Evolutionary conservation across 108 stramenopile genomes (phyloP).

Genomic region (Fragilaria radians): DNA sequence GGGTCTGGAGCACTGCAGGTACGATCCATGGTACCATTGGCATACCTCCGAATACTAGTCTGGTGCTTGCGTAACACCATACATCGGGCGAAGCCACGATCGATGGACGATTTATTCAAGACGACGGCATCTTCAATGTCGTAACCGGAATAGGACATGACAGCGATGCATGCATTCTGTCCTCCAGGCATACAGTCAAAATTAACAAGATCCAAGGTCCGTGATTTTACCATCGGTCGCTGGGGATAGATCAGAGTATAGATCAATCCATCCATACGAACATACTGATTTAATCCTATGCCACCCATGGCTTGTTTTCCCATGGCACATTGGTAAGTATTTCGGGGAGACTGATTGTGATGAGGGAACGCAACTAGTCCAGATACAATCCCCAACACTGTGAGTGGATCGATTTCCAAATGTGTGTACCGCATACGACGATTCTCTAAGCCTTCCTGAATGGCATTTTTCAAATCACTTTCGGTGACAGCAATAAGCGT

Average conservation of each 20-base stretch:
- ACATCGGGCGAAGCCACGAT: slow-evolving; percentile 96
- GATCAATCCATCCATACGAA: slow-evolving; percentile 93
- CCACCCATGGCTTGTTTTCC: slow-evolving; percentile 99
- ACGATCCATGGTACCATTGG: slow-evolving; percentile 87
- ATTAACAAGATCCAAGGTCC: slow-evolving; percentile 91
- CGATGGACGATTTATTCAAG: slow-evolving; percentile 94
- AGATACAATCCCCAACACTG: slow-evolving; percentile 91
- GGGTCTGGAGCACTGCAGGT: slow-evolving; percentile 79
- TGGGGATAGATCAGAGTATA: slow-evolving; percentile 97
- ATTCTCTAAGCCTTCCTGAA: slow-evolving; percentile 36
- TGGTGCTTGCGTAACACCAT: slow-evolving; percentile 84
- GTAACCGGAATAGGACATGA: slow-evolving; percentile 99
- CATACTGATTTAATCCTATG: slow-evolving; percentile 93
- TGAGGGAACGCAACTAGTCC: slow-evolving; percentile 57
- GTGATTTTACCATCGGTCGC: slow-evolving; percentile 95
- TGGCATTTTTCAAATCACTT: slow-evolving; percentile 69
- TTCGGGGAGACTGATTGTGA: slow-evolving; percentile 98
- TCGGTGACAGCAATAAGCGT: slow-evolving; percentile 93
- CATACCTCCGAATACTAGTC: slow-evolving; percentile 87
- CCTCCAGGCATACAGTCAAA: slow-evolving; percentile 98
- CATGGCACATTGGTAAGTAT: slow-evolving; percentile 97
- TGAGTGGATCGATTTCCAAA: slow-evolving; percentile 98
- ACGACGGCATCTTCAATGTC: slow-evolving; percentile 99
- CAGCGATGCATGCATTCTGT: slow-evolving; percentile 96
- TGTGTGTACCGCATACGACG: slow-evolving; percentile 87